Evolutionary conservation across 2,329 filamentous ascomycete species (phyloP), one percentile per base, ranked within the genome.

Genomic region (Microdochium nivale): DNA sequence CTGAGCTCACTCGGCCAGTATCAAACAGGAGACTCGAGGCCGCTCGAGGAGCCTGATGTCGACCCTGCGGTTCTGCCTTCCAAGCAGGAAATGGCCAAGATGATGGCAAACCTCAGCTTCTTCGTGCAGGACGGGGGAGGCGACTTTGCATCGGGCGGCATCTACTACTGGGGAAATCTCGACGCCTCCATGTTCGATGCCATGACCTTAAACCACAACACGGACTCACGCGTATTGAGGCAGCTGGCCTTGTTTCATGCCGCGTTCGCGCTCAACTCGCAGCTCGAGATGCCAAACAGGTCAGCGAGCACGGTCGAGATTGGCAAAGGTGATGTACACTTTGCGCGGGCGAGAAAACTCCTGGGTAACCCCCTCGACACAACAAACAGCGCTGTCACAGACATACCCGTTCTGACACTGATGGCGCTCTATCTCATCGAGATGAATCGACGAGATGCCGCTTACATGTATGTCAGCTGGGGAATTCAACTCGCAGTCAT

Each of bases 401-500:
- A 77, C 49, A 69, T 77, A 2, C 66, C 72, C 0, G 64, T 69
- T 1, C 61, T 78, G 27, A 70, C 70, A 2, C 62, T 79, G 51
- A 73, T 78, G 70, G 70, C 70, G 8, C 65, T 76, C 49, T 78
- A 77, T 56, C 62, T 77, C 19, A 60, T 77, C 27, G 75, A 78
- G 60, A 71, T 70, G 56, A 75, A 76, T 58, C 68, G 73, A 3
- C 64, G 72, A 32, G 76, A 79, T 53, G 69, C 71, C 2, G 75
- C 75, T 0, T 77, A 73, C 56, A 70, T 74, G 55, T 73, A 71
- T 53, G 62, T 77, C 25, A 68, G 70, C 43, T 67, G 70, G 14
- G 75, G 74, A 25, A 75, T 76, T 65, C 70, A 73, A 43, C 69
- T 76, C 30, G 70, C 71, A 47, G 68, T 77, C 47, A 72, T 73